phyloP scores from a whole-genome alignment of 140 eudicot species.

The Stevia rebaudiana region DNA sequence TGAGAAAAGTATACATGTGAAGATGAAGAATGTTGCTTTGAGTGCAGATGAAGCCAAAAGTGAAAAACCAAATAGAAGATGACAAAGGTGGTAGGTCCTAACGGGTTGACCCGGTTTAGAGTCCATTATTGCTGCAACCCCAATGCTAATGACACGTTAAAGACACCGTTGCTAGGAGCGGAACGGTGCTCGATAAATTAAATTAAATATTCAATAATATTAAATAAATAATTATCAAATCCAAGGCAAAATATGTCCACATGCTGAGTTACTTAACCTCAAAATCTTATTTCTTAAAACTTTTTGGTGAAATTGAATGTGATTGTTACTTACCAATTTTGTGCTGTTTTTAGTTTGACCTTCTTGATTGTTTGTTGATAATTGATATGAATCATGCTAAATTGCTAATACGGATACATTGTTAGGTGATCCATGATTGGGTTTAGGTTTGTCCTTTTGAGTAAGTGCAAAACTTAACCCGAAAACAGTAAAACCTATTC shows the following conservation, averaged over 20 bases:
- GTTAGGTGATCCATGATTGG: constrained; percentile 40
- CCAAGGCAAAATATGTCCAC: not conserved
- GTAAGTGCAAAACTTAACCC: constrained; percentile 18
- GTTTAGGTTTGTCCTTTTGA: constrained; percentile 30
- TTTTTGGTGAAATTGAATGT: constrained; percentile 21
- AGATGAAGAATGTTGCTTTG: constrained; percentile 36
- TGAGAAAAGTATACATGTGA: constrained; percentile 27
- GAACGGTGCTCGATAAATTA: constrained; percentile 30
- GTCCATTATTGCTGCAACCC: constrained; percentile 4
- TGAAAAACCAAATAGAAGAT: constrained; percentile 29
- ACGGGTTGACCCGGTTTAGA: constrained; percentile 19
- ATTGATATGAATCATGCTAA: constrained; percentile 15
- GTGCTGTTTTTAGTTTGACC: constrained; percentile 19
- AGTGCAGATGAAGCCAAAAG: constrained; percentile 36
- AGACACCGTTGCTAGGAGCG: constrained; percentile 29
- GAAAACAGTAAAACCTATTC: not conserved
- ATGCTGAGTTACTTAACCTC: not conserved
- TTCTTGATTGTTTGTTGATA: constrained; percentile 20
- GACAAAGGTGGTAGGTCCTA: constrained; percentile 38
- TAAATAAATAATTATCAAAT: not conserved
- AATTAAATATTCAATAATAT: constrained; percentile 9
- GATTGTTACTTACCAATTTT: constrained; percentile 30
- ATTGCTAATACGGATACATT: not conserved
- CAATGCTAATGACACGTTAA: constrained; percentile 8
- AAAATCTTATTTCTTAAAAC: constrained; percentile 9